Base-by-base conservation (phyloP, 257 asterid species). In the Solanum clarkiae region DNA sequence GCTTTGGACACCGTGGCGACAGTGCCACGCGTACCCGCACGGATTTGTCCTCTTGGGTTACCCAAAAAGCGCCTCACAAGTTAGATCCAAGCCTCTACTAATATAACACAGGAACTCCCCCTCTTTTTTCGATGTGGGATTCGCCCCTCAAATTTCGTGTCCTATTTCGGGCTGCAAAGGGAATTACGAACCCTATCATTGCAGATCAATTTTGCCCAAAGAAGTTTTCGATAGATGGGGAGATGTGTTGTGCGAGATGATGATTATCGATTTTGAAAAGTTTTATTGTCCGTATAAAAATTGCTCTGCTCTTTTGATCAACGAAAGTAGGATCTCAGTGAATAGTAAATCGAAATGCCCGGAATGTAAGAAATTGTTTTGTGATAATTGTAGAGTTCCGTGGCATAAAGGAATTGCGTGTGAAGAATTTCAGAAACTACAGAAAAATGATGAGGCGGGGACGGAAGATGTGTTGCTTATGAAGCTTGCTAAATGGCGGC, bases 171-270 rank as follows among this genome's bases (percentile, higher is more conserved):
- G 88, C 3, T 95, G 99, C 85, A 2, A 12, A 3, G 97, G 96
- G 1, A 54, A 24, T 13, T 75, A 94, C 14, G 97, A 91, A 83
- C 95, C 94, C 44, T 85, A 89, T 4, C 84, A 88, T 45, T 95
- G 98, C 75, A 91, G 88, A 44, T 85, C 91, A 5, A 91, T 95
- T 13, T 89, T 95, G 44, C 95, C 98, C 1, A 32, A 85, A 68
- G 81, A 88, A 51, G 98, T 94, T 20, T 91, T 92, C 20, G 93
- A 90, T 71, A 82, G 97, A 81, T 95, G 98, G 99, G 95, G 95
- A 1, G 96, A 92, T 42, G 94, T 89, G 0, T 85, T 93, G 42
- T 92, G 97, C 1, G 99, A 95, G 86, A 91, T 91, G 0, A 13
- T 90, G 86, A 86, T 95, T 83, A 59, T 91, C 87, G 93, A 80